Base-by-base conservation (phyloP, 2,329 filamentous ascomycete genomes). In the Mycogone perniciosa region DNA sequence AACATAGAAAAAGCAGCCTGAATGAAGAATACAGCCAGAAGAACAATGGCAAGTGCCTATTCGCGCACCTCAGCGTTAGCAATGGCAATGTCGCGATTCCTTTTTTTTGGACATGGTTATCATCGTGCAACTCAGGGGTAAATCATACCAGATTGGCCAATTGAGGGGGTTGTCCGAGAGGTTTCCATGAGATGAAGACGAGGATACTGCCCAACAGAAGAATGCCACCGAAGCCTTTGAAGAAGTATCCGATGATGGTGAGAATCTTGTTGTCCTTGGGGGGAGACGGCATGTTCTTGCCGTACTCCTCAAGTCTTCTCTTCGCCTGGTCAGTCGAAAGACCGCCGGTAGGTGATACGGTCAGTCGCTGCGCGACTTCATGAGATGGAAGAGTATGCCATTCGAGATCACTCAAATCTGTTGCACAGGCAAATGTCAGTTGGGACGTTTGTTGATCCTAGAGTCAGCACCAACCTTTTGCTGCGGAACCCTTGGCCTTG, bases 181-280 rank as follows among this genome's bases (percentile, higher is more conserved):
- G 88, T 56, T 80, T 84, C 86, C 86, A 91, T 3, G 86, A 81
- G 52, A 91, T 70, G 60, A 90, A 89, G 45, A 91, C 86, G 3
- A 91, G 75, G 34, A 90, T 77, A 20, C 79, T 74, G 13, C 85
- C 86, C 2, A 83, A 62, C 6, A 90, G 75, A 4, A 91, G 74
- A 46, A 92, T 80, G 1, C 80, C 75, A 2, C 87, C 86, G 57
- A 91, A 92, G 1, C 87, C 87, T 56, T 84, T 84, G 69, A 89
- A 89, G 59, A 90, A 82, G 67, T 91, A 91, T 13, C 79, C 79
- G 33, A 84, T 67, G 5, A 82, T 75, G 54, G 80, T 80, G 40
- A 72, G 71, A 41, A 82, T 64, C 55, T 76, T 75, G 53, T 76
- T 78, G 4, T 82, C 85, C 10, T 82, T 80, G 2, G 85, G 81